Evolutionary conservation across 768 basidiomycete genomes (phyloP), one percentile per base, ranked within the genome.

Genomic region (Lenzites betulinus): DNA sequence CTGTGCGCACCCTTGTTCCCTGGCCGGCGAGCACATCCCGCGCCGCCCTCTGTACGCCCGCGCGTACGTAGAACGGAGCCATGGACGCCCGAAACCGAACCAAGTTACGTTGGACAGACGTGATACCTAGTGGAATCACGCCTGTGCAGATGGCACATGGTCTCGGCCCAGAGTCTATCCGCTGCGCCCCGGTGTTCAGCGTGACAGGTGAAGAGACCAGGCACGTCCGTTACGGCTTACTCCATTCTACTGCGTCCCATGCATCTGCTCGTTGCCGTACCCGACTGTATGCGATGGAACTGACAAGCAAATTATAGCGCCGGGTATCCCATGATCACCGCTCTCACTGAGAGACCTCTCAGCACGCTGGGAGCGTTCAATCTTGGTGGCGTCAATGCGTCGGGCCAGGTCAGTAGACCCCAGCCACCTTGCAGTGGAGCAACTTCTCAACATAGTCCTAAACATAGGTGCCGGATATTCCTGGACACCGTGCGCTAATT

Each of bases 401-500:
- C 75, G 2, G 82, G 83, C 15, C 82, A 84, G 68, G 77, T 71
- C 42, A 44, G 51, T 41, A 36, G 8, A 23, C 49, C 38, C 26
- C 20, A 26, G 26, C 16, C 22, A 36, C 15, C 33, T 33, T n/a
- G 9, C 16, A 7, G 26, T 47, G 13, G 46, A 49, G 8, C 52
- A 41, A 30, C 44, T 41, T 16, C 44, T n/a, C 20, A 5, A n/a
- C 26, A 16, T 11, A 41, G 23, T 36, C n/a, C 36, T 51, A 33
- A 39, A 13, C 25, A 22, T 26, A 65, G 65, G 67, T 79, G 67
- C 59, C 72, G 2, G 59, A 56, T 12, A 67, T 74, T 38, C 51
- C 65, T 7, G 66, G 70, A n/a, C 83, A 87, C 64, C 84, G 80
- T 70, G 86, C 85, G 15, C 74, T 93, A 30, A 89, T 95, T 64